Base-by-base conservation (phyloP, 116 monocot genomes). In the Posidonia oceanica region DNA sequence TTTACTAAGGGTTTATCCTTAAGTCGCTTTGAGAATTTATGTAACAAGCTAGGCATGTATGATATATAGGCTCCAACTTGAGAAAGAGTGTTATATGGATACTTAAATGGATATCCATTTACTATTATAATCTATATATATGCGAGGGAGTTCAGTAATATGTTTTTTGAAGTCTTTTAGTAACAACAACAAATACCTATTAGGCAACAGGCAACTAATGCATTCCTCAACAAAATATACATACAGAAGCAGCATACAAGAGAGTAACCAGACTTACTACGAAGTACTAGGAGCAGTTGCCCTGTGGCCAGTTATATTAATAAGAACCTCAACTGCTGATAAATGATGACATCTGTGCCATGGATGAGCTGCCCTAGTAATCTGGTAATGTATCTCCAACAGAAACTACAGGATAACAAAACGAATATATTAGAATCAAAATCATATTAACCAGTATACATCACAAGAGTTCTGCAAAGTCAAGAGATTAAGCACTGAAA, bases 321-420 rank as follows among this genome's bases (percentile, higher is more conserved):
- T 69, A 69, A 96, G 83, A 76, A 83, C 86, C 68, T 86, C 88
- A 75, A 96, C 68, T 22, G 85, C 75, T 71, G 86, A 77, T 53
- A 96, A 71, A 8, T 72, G 76, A 76, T 79, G 81, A 65, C 78
- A 62, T 63, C 72, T 88, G 63, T 91, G 96, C 38, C 91, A 84
- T 40, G 84, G 79, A 80, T 91, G 88, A 78, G 67, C 62, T 55
- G 91, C 80, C 63, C 74, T 64, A 62, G 84, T 68, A 71, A 96
- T 81, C 65, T 89, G 91, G 61, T 82, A 75, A 68, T 96, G 91
- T 36, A 91, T 79, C 76, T 88, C 86, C 36, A 96, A 63, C 21
- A 96, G 75, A 77, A 91, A 96, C 91, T 96, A 77, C 70, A 78
- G 15, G 18, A 53, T 16, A 37, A 38, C 22, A 72, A 52, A 40